Base-by-base conservation (phyloP, 2,329 filamentous ascomycete species). In the Ophiostoma himal-ulmi region DNA sequence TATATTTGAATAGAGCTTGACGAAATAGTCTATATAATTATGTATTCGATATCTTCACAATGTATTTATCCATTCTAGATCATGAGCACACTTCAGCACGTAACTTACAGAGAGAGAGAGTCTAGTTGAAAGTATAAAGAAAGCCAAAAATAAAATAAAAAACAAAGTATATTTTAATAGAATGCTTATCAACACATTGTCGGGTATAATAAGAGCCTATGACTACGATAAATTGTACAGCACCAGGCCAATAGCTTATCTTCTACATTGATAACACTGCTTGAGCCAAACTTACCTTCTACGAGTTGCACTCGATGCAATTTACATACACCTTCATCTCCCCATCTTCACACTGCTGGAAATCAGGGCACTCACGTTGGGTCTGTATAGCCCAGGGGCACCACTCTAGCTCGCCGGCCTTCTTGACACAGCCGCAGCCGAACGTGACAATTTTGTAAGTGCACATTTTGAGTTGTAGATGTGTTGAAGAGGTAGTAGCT, bases 401-500 rank as follows among this genome's bases (percentile, higher is more conserved):
- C 39, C 62, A 14, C 5, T 20, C 22, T 1, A 72, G 5, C 3
- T 26, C 44, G 20, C 34, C 69, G 30, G 26, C 39, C 10, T 64
- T 52, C 22, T 66, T 52, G 36, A 44, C 20, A 37, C 69, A 70
- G 71, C 69, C 69, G 69, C 71, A 72, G 52, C 57, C 57, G 34
- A 69, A 69, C 7, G 13, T 22, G 52, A 64, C 30, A 2, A 54
- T 7, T 13, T 20, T 36, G 52, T 54, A 65, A 1, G 39, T 37
- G 36, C 69, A 72, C 71, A 69, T 69, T 22, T 26, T 57, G 52
- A 26, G 48, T 26, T 54, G 26, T 52, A n/a, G 41, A 30, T 6
- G 62, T 34, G 26, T 62, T 17, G 34, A 17, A 13, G n/a, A 22
- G 34, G n/a, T 6, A 5, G 3, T 62, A 11, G 11, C 57, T 62